Evolutionary conservation across 768 basidiomycete species (phyloP).

Genomic region (Cubamyces sp.): DNA sequence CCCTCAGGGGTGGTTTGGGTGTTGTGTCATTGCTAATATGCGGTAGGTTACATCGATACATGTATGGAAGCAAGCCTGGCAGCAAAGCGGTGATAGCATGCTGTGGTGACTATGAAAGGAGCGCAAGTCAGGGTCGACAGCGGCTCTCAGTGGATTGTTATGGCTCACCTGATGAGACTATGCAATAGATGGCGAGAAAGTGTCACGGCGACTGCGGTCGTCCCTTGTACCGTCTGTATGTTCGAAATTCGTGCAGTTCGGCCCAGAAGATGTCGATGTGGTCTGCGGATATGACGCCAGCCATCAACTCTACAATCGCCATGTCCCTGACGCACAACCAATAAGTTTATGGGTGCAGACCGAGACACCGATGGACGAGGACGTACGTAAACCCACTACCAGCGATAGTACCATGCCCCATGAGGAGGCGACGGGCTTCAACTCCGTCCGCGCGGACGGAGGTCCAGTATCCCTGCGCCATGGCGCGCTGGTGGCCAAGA

Average conservation of each 20-base stretch:
- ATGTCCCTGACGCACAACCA: neutral
- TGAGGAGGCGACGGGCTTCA: constrained; percentile 2
- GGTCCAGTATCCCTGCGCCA: neutral
- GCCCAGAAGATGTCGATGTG: constrained; percentile 25
- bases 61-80: too few relatives aligned
- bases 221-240: constrained; percentile 21
- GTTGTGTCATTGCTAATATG: too few relatives aligned
- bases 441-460: neutral
- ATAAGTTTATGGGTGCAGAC: neutral
- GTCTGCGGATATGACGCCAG: constrained; percentile 18
- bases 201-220: neutral
- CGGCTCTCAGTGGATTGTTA: too few relatives aligned
- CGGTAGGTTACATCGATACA: too few relatives aligned
- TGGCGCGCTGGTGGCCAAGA: constrained; percentile 1
- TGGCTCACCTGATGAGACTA: too few relatives aligned
- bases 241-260: constrained; percentile 15
- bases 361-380: neutral
- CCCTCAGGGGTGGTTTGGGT: neutral
- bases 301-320: constrained; percentile 10
- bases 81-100: too few relatives aligned
- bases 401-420: constrained; percentile 18
- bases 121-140: too few relatives aligned
- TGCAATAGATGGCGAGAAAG: too few relatives aligned
- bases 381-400: constrained; percentile 25
- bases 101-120: too few relatives aligned